phyloP scores from a whole-genome alignment of 106 monocot species.

The Dioscorea dumetorum region DNA sequence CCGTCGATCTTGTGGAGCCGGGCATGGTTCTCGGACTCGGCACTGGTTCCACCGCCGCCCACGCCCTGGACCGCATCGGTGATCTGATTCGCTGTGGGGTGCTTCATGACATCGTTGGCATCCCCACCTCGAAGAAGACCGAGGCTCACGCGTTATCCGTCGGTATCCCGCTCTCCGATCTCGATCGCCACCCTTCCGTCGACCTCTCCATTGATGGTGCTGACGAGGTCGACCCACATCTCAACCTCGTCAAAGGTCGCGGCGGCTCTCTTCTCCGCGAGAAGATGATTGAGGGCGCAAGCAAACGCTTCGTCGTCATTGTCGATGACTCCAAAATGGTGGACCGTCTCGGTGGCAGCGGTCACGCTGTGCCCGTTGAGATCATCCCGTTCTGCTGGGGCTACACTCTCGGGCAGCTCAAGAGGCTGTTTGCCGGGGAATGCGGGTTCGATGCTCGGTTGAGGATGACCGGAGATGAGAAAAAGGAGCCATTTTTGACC shows the following conservation, averaged over 20 bases:
- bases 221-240: slow-evolving; percentile 74
- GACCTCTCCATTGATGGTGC: slow-evolving; percentile 91
- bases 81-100: slow-evolving; percentile 54
- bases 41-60: slow-evolving; percentile 84
- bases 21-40: slow-evolving; percentile 84
- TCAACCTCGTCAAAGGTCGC: slow-evolving; percentile 87
- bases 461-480: slow-evolving; percentile 24
- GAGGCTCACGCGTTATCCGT: slow-evolving; percentile 45
- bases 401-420: slow-evolving; percentile 31
- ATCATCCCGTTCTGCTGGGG: slow-evolving; percentile 55
- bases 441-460: slow-evolving; percentile 42
- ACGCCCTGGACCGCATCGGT: slow-evolving; percentile 68
- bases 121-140: slow-evolving; percentile 73
- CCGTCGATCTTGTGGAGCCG: slow-evolving; percentile 58
- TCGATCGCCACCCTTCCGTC: slow-evolving; percentile 39
- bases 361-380: slow-evolving; percentile 65
- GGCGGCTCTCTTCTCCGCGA: slow-evolving; percentile 85
- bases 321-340: slow-evolving; percentile 80
- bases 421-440: slow-evolving; percentile 24
- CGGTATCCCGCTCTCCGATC: slow-evolving; percentile 64
- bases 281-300: slow-evolving; percentile 87
- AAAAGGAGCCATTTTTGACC: slow-evolving; percentile 40
- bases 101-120: slow-evolving; percentile 54
- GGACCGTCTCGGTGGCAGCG: slow-evolving; percentile 45
- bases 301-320: slow-evolving; percentile 66